Conservation (phyloP, 108 stramenopile species). For the Mayamaea pseudoterrestris region DNA sequence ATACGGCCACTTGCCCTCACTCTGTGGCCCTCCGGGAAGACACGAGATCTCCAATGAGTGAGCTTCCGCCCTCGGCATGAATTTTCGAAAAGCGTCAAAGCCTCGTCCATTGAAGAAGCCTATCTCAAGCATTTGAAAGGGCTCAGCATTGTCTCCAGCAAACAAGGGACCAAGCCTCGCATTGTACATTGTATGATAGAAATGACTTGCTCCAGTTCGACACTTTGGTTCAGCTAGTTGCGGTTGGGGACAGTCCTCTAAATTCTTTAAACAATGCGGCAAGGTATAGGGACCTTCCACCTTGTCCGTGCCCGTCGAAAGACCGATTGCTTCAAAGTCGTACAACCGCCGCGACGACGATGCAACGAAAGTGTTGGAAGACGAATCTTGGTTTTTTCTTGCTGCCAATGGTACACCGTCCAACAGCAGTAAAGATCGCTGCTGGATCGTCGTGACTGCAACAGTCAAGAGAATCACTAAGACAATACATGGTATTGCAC, state of each 20-base stretch:
- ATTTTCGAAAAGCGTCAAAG: constrained; percentile 16
- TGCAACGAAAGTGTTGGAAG: too few relatives aligned
- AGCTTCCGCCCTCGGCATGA: constrained; percentile 30
- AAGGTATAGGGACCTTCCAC: neutral
- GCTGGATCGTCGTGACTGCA: too few relatives aligned
- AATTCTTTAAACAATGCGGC: neutral
- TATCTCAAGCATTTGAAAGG: constrained; percentile 52
- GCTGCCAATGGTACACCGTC: too few relatives aligned
- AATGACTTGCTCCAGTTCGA: constrained; percentile 30
- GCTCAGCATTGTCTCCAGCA: too few relatives aligned
- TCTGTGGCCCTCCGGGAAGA: constrained; percentile 25
- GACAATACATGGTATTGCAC: too few relatives aligned
- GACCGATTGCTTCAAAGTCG: too few relatives aligned
- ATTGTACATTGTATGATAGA: constrained; percentile 49
- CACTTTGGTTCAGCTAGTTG: constrained; percentile 3
- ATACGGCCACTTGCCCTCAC: constrained; percentile 53
- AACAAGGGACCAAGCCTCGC: constrained; percentile 21
- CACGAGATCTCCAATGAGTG: constrained; percentile 45
- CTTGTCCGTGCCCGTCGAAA: constrained; percentile 3
- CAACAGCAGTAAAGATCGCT: too few relatives aligned
- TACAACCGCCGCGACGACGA: too few relatives aligned
- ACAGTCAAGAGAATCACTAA: too few relatives aligned
- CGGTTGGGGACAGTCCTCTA: neutral
- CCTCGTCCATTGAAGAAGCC: constrained; percentile 32
- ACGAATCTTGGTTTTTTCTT: too few relatives aligned